Base-by-base conservation (phyloP, 202 grass and related monocot genomes). In the Zizania palustris region DNA sequence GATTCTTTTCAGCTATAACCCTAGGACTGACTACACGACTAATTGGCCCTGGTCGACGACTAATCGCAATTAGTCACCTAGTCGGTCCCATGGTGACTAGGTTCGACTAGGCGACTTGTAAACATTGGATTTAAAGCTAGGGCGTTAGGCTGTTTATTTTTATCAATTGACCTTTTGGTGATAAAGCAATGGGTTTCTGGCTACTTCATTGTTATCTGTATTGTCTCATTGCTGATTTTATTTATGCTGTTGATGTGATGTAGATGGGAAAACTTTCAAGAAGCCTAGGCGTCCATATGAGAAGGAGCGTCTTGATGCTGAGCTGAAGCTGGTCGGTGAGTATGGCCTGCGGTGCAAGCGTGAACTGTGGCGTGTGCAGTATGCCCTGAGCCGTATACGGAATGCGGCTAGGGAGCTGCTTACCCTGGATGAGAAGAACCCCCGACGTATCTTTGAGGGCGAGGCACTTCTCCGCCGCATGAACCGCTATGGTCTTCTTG, bases 201-300 rank as follows among this genome's bases (percentile, higher is more conserved):
- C 2, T 40, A 63, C 10, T 33, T 8, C 43, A 49, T 4, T 11
- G 11, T 39, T 11, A 7, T 20, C 9, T 15, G 4, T 16, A 53
- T 21, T 33, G 71, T 36, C 6, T 16, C 8, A 4, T 19, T 50
- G 8, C 38, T 72, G 14, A 12, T 59, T 59, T 68, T 68, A 0
- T 9, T 33, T 18, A n/a, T 38, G 15, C 11, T 5, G 18, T 21
- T 59, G 7, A 44, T 33, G 14, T 40, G 16, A 9, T 82, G 41
- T 75, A 85, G 87, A 89, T 85, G 82, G 87, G 10, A 85, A 89
- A 72, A 85, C 82, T 3, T 85, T 89, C 67, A 85, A 88, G 76
- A 81, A 89, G 77, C 87, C 87, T 51, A 75, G 87, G 65, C 87
- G 82, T 19, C 82, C 82, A 0, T 89, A 89, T 14, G 82, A 89